Evolutionary conservation across 306 rosid species (phyloP).

Genomic region (Senna tora): DNA sequence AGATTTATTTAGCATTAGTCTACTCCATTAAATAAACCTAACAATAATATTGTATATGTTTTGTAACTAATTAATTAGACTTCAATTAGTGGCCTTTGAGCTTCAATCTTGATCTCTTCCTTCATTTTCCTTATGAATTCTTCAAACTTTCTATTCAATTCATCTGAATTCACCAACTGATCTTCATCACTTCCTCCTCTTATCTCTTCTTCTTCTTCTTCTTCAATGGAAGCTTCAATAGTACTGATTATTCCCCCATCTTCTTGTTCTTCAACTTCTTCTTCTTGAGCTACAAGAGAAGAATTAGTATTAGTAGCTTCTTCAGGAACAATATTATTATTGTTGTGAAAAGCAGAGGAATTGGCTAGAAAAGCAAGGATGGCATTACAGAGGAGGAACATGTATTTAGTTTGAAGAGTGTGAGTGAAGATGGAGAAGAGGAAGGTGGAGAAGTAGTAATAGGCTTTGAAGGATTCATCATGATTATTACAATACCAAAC

Average conservation of each 20-base stretch:
- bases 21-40: too few species aligned
- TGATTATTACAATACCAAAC: slow-evolving; percentile 52
- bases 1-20: too few species aligned
- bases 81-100: slow-evolving; percentile 45
- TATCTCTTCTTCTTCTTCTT: slow-evolving; percentile 33
- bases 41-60: too few species aligned
- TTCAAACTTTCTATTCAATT: slow-evolving; percentile 71
- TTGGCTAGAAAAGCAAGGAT: slow-evolving; percentile 65
- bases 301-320: neutral
- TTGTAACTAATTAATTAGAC: too few species aligned
- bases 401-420: slow-evolving; percentile 64
- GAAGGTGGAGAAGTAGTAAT: slow-evolving; percentile 52
- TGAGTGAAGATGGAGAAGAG: slow-evolving; percentile 56
- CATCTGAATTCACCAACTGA: slow-evolving; percentile 51
- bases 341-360: neutral
- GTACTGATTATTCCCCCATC: slow-evolving; percentile 6
- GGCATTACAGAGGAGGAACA: slow-evolving; percentile 72
- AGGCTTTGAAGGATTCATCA: slow-evolving; percentile 50
- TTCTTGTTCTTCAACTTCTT: neutral
- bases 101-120: slow-evolving; percentile 59
- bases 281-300: slow-evolving; percentile 15
- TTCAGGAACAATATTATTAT: neutral
- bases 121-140: slow-evolving; percentile 70
- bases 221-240: slow-evolving; percentile 13
- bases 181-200: slow-evolving; percentile 50